phyloP scores from a whole-genome alignment of 179 eudicot species.

The Carnegiea gigantea region DNA sequence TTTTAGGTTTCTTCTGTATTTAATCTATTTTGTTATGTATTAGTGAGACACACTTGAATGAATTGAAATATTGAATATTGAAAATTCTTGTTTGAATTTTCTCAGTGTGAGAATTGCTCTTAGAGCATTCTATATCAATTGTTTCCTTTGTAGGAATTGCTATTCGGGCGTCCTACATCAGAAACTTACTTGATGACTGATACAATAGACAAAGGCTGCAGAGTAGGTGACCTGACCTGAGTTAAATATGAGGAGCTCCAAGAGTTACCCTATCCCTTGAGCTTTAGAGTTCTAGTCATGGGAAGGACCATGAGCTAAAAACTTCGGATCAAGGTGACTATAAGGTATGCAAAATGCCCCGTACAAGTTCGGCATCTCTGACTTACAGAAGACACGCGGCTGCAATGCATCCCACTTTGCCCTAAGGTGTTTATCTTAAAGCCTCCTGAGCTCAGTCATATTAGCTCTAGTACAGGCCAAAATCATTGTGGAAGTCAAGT shows the following conservation, averaged over 20 bases:
- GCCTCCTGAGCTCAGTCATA: neutral
- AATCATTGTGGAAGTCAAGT: neutral
- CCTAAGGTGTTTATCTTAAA: neutral
- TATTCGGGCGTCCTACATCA: too few species aligned
- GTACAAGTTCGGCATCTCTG: neutral
- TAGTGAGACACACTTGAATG: too few species aligned
- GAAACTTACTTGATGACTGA: neutral
- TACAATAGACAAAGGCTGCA: neutral
- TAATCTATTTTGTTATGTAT: too few species aligned
- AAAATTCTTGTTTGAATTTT: too few species aligned
- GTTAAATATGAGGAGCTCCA: neutral
- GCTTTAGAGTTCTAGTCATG: neutral
- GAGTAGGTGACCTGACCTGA: neutral
- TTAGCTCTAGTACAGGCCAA: neutral
- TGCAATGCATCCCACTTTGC: neutral
- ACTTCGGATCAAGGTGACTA: neutral
- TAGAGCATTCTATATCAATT: too few species aligned
- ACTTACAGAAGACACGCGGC: neutral
- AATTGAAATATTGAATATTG: too few species aligned
- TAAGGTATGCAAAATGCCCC: neutral
- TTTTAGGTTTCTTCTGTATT: too few species aligned
- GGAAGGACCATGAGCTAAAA: too few species aligned
- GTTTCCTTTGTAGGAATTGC: too few species aligned
- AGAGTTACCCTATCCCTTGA: neutral
- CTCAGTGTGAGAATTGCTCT: too few species aligned